Evolutionary conservation across 2,329 filamentous ascomycete genomes (phyloP).

Genomic region (Aspergillus ruber): DNA sequence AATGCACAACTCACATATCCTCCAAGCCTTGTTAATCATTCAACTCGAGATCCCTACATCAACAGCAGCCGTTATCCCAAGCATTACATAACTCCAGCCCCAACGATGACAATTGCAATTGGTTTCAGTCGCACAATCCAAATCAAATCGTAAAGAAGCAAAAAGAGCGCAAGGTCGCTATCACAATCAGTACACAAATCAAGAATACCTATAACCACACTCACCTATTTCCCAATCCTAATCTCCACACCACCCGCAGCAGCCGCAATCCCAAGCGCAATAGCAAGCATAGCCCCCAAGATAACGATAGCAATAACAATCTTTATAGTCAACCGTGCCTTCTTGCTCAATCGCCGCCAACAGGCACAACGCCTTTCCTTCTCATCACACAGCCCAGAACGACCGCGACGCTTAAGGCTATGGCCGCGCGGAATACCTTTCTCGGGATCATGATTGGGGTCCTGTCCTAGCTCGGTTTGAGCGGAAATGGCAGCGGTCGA

Average conservation of each 20-base stretch:
- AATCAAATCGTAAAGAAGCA: background rate
- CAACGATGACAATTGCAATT: background rate
- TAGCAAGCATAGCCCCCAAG: slow-evolving; percentile 38
- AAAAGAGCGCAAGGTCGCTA: background rate
- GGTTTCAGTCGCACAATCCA: background rate
- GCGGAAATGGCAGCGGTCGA: too few relatives aligned
- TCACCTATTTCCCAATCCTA: slow-evolving; percentile 15
- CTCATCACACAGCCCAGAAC: slow-evolving; percentile 15
- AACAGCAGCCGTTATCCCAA: background rate
- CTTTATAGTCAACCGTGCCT: slow-evolving; percentile 35
- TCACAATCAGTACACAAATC: background rate
- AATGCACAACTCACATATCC: background rate
- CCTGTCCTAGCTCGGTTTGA: too few relatives aligned
- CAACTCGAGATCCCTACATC: background rate
- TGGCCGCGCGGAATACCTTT: background rate
- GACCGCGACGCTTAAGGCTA: background rate
- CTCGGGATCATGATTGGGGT: background rate
- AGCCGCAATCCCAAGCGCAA: slow-evolving; percentile 40
- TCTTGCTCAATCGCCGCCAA: slow-evolving; percentile 26
- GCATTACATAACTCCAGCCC: background rate
- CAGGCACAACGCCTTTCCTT: slow-evolving; percentile 30
- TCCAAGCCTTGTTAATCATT: too few relatives aligned
- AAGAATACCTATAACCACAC: slow-evolving; percentile 3
- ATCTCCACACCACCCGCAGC: slow-evolving; percentile 40
- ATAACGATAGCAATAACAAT: slow-evolving; percentile 35